Evolutionary conservation across 2,329 filamentous ascomycete genomes (phyloP).

Genomic region (Amauroascus niger): DNA sequence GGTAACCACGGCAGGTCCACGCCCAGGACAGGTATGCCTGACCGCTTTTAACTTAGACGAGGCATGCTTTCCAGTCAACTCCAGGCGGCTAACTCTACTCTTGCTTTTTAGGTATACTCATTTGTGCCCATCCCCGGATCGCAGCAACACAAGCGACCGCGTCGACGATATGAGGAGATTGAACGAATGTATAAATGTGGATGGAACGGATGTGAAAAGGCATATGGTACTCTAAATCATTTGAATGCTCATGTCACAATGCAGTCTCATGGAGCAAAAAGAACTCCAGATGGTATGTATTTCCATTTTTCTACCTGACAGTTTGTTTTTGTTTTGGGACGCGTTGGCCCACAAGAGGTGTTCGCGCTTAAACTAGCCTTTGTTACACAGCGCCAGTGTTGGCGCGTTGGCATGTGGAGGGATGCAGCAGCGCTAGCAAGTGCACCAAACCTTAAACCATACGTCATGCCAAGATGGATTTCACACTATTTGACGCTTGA

Average conservation of each 20-base stretch:
- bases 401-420: conserved; percentile 31
- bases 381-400: conserved; percentile 42
- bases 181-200: conserved; percentile 99
- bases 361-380: conserved; percentile 35
- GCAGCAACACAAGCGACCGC: conserved; percentile 91
- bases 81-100: conserved; percentile 12
- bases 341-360: not conserved
- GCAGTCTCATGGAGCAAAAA: conserved; percentile 91
- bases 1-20: conserved; percentile 51
- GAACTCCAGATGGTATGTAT: conserved; percentile 86
- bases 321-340: conserved; percentile 11
- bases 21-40: conserved; percentile 53
- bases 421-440: conserved; percentile 45
- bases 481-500: not conserved
- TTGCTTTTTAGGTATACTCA: conserved; percentile 66
- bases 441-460: conserved; percentile 39
- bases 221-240: conserved; percentile 94
- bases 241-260: conserved; percentile 97
- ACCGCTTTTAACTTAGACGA: not conserved
- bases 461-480: conserved; percentile 20
- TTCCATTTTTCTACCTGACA: not conserved
- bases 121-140: conserved; percentile 96
- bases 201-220: conserved; percentile 97
- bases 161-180: conserved; percentile 92
- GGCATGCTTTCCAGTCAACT: conserved; percentile 8